Evolutionary conservation across 139 green algal species (phyloP).

Genomic region (Auxenochlorella pyrenoidosa): DNA sequence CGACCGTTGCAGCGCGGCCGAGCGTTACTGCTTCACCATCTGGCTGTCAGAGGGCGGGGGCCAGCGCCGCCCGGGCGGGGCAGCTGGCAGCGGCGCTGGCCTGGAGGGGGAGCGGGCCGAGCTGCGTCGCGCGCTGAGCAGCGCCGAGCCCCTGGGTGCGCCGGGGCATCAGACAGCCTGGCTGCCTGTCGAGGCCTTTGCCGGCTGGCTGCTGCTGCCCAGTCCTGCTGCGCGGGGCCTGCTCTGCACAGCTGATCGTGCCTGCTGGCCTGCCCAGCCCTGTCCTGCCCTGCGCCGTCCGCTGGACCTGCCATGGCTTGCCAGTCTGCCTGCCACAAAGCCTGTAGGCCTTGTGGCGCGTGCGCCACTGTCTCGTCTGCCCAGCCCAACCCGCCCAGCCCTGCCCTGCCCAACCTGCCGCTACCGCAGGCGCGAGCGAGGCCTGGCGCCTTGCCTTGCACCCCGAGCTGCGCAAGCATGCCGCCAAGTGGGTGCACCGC

Average conservation of each 20-base stretch:
- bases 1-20: not conserved
- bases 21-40: conserved; percentile 79
- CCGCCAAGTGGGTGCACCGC: conserved; percentile 53
- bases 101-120: not conserved
- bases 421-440: not conserved
- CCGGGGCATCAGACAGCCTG: not conserved
- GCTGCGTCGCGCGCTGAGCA: conserved; percentile 8
- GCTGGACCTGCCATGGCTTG: not conserved
- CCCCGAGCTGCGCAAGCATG: conserved; percentile 57
- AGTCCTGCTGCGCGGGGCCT: too few species aligned
- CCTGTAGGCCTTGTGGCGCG: too few species aligned
- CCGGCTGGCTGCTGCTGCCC: too few species aligned
- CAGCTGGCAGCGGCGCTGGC: not conserved
- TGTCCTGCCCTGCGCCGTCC: too few species aligned
- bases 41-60: conserved; percentile 66
- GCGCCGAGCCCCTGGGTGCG: not conserved
- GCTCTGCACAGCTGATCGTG: not conserved
- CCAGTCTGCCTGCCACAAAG: too few species aligned
- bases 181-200: not conserved
- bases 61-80: too few species aligned
- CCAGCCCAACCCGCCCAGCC: not conserved
- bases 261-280: too few species aligned
- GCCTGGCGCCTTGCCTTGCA: conserved; percentile 51
- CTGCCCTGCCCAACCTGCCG: not conserved
- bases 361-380: too few species aligned